Conservation (phyloP, 768 basidiomycete genomes). For the Lepiota venenata region DNA sequence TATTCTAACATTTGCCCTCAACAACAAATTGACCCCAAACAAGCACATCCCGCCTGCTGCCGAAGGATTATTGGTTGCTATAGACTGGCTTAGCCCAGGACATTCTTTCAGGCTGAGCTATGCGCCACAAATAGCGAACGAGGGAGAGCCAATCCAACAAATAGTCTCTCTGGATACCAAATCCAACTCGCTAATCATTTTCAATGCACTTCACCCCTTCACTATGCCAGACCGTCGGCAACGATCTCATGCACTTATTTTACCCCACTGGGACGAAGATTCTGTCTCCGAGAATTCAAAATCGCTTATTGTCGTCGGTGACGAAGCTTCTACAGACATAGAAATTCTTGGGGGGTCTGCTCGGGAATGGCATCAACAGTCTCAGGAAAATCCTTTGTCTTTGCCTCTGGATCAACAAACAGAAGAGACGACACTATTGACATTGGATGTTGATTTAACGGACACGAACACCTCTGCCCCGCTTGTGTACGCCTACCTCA, state of each 20-base stretch:
- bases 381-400: constrained; percentile 49
- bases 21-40: constrained; percentile 50
- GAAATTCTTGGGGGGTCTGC: constrained; percentile 41
- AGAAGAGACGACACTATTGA: constrained; percentile 68
- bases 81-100: constrained; percentile 66
- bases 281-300: constrained; percentile 32
- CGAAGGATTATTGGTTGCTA: constrained; percentile 43
- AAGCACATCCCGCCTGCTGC: constrained; percentile 60
- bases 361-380: constrained; percentile 45
- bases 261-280: constrained; percentile 49
- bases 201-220: constrained; percentile 39
- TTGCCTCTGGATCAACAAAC: constrained; percentile 67
- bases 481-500: constrained; percentile 71
- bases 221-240: constrained; percentile 35
- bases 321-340: constrained; percentile 42
- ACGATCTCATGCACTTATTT: constrained; percentile 30
- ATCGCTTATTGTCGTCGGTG: constrained; percentile 42
- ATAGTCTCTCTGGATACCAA: constrained; percentile 42
- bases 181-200: constrained; percentile 34
- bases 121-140: constrained; percentile 31
- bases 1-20: constrained; percentile 63
- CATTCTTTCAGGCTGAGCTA: constrained; percentile 69
- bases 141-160: constrained; percentile 35
- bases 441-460: constrained; percentile 66
- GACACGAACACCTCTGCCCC: constrained; percentile 42